phyloP scores from a whole-genome alignment of 164 flowering plant genomes.

The Umbellularia californica region DNA sequence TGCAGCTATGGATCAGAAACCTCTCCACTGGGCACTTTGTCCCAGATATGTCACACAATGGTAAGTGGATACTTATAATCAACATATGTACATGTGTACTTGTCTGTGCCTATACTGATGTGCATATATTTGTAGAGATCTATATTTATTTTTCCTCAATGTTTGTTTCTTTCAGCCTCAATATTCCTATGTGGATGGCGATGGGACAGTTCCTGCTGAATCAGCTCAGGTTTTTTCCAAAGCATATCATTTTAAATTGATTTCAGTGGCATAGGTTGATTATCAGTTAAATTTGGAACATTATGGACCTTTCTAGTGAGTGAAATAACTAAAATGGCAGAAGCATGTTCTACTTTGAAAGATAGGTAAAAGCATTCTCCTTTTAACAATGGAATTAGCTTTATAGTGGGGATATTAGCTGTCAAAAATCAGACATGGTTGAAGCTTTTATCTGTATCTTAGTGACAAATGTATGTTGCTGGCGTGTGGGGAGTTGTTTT shows the following conservation, averaged over 20 bases:
- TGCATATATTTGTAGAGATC: not conserved
- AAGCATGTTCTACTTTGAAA: not conserved
- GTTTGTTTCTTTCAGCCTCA: conserved; percentile 47
- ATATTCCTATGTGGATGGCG: conserved; percentile 85
- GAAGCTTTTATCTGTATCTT: not conserved
- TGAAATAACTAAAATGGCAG: not conserved
- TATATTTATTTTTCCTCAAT: not conserved
- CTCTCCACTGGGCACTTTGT: conserved; percentile 59
- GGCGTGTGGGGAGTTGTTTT: too few relatives aligned
- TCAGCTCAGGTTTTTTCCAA: conserved; percentile 57
- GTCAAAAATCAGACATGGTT: not conserved
- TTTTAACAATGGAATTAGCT: too few relatives aligned
- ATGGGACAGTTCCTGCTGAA: conserved; percentile 86
- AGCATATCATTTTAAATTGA: not conserved
- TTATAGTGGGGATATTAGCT: too few relatives aligned
- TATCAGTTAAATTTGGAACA: not conserved
- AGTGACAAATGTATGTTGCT: not conserved
- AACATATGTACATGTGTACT: not conserved
- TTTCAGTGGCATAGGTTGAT: not conserved
- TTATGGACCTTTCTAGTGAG: not conserved
- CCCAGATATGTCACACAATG: conserved; percentile 70
- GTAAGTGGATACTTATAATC: conserved; percentile 30
- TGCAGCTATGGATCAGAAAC: conserved; percentile 77
- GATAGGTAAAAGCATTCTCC: too few relatives aligned
- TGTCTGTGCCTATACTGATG: not conserved